Base-by-base conservation (phyloP, 257 asterid genomes). In the Solanum medicagineum region DNA sequence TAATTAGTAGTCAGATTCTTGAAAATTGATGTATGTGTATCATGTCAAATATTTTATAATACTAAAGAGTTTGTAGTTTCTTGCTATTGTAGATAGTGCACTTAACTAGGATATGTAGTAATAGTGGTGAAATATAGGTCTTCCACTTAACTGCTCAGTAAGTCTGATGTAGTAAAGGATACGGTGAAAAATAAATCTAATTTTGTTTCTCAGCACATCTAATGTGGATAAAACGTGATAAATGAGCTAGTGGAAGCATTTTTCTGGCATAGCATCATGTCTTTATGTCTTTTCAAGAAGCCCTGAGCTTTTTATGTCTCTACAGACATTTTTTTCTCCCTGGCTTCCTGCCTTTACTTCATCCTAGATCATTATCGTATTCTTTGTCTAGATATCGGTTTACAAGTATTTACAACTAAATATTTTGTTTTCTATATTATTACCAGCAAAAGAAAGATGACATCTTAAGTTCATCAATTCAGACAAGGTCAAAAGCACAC, bases 371-470 rank as follows among this genome's bases (percentile, higher is more conserved):
- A 45, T 70, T 45, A 73, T 73, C 57, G n/a, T 73, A 45, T n/a
- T 20, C 54, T 40, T 70, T 45, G 57, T 24, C 40, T 3, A 45
- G 40, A 8, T 70, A 42, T 73, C 57, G 45, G 7, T 12, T 45
- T 73, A 73, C 32, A 71, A 71, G 55, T 20, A 71, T 77, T 9
- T 45, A 51, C 16, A 24, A 8, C 83, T 77, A 77, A 49, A 79
- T 51, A 79, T 79, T 79, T 24, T 3, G 9, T 49, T 75, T 22
- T 49, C 60, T 12, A 15, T 75, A 14, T 49, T 24, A 49, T 86
- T 85, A 88, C 85, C 92, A 95, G 99, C 88, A 86, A 90, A 95
- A 92, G 94, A 96, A 95, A 92, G 94, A 91, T 32, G 98, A 95
- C 83, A 86, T 94, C 56, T 71, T 90, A 86, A 89, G 95, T 85